Evolutionary conservation across 2,329 filamentous ascomycete species (phyloP).

Genomic region (Epichloe sylvatica): DNA sequence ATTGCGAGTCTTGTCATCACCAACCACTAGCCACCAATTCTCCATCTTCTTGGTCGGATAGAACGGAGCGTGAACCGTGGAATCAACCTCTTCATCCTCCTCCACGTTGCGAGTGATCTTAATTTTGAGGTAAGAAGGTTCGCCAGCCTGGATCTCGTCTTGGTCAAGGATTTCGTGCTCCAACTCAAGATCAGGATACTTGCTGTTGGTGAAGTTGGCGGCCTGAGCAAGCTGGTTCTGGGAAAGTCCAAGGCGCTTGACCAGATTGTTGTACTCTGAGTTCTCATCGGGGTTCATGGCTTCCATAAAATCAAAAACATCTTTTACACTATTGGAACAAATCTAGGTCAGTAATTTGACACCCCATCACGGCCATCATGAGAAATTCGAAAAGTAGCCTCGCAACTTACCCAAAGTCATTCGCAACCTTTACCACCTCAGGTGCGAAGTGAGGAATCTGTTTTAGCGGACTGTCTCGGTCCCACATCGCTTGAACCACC

Average conservation of each 20-base stretch:
- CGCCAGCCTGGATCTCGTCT: slow-evolving; percentile 65
- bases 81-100: slow-evolving; percentile 55
- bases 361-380: not conserved
- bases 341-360: slow-evolving; percentile 17
- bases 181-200: slow-evolving; percentile 89
- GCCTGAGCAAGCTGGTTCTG: slow-evolving; percentile 75
- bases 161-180: slow-evolving; percentile 76
- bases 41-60: slow-evolving; percentile 86
- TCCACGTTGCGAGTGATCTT: slow-evolving; percentile 72
- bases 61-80: slow-evolving; percentile 86
- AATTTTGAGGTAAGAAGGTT: slow-evolving; percentile 70
- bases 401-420: slow-evolving; percentile 54
- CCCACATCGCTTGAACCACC: slow-evolving; percentile 98
- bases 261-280: slow-evolving; percentile 59
- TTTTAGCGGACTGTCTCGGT: slow-evolving; percentile 89
- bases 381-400: not conserved
- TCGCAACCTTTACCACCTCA: slow-evolving; percentile 69
- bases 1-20: slow-evolving; percentile 77
- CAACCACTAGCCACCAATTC: slow-evolving; percentile 97
- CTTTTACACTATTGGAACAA: slow-evolving; percentile 51
- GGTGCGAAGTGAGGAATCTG: slow-evolving; percentile 91
- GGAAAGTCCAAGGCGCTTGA: slow-evolving; percentile 64
- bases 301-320: slow-evolving; percentile 97
- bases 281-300: slow-evolving; percentile 96
- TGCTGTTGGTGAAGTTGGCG: slow-evolving; percentile 89